phyloP scores from a whole-genome alignment of 768 basidiomycete species.

The Lentinula aciculospora region DNA sequence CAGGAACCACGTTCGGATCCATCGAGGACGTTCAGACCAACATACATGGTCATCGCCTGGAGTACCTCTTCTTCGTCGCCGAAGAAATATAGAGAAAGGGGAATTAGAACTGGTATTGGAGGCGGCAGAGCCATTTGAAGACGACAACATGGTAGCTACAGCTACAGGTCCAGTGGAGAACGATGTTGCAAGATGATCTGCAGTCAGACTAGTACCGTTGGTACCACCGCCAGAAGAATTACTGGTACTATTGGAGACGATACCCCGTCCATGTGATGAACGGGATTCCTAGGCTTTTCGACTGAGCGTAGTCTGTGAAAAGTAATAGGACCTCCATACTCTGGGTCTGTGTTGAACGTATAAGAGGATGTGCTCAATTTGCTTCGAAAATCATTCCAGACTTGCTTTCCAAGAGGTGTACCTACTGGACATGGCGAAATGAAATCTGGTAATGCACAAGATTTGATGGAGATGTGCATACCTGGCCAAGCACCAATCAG shows the following conservation, averaged over 20 bases:
- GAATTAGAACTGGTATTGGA: too few relatives aligned
- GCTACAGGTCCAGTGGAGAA: neutral
- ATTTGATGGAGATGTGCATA: neutral
- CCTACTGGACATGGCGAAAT: neutral
- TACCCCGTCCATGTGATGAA: neutral
- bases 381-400: neutral
- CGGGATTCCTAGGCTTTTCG: neutral
- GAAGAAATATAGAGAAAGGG: neutral
- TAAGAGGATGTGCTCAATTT: neutral
- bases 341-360: neutral
- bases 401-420: neutral
- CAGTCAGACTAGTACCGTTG: neutral
- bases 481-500: constrained; percentile 1
- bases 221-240: neutral
- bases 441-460: neutral
- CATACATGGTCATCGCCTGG: neutral
- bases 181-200: neutral
- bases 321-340: constrained; percentile 2
- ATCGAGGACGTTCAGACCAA: constrained; percentile 6
- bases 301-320: neutral
- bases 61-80: neutral
- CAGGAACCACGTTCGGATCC: neutral
- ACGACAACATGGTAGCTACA: too few relatives aligned
- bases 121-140: too few relatives aligned
- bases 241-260: neutral